Evolutionary conservation across 2,329 filamentous ascomycete genomes (phyloP), one percentile per base, ranked within the genome.

Genomic region (Scopulariopsis brevicaulis): DNA sequence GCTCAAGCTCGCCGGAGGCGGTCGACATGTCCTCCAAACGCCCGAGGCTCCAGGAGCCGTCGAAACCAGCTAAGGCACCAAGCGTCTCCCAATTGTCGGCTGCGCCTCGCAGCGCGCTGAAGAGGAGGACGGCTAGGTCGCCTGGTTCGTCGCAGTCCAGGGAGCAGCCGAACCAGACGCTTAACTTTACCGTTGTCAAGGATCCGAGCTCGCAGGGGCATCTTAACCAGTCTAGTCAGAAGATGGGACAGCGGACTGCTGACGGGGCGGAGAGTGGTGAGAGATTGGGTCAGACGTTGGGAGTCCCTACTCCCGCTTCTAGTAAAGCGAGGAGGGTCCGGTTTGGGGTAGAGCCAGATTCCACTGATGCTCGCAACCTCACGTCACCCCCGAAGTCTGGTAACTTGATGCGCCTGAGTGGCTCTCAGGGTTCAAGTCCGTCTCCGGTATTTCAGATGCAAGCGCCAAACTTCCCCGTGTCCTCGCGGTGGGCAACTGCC

Each of bases 121-220:
- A 28, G 34, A 35, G 18, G 46, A 52, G 48, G 18, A 46, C 46
- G 11, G 50, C 32, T 14, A 57, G 34, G n/a, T 53, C 55, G 28
- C 55, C 55, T 11, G 28, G 14, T 20, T 53, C 46, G 10, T 57
- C 55, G 11, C 55, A 57, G 35, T 37, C 46, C 4, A 57, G 52
- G 14, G 55, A 57, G 11, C 48, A 52, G 61, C 77, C 74, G 24
- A 72, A 69, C 28, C 69, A 70, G 4, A 69, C 65, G 1, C 73
- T 90, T 28, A 78, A 77, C 32, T 95, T 90, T 65, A 80, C 86
- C 1, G 81, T 91, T 14, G 88, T 93, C 24, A 95, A 96, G 70
- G 83, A 93, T 63, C 80, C 85, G 1, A 79, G 84, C 63, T 88
- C 86, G 0, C 74, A 78, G 32, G 63, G 83, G 53, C 82, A 85